Base-by-base conservation (phyloP, 23 red algal genomes). In the Agarophyton chilense region DNA sequence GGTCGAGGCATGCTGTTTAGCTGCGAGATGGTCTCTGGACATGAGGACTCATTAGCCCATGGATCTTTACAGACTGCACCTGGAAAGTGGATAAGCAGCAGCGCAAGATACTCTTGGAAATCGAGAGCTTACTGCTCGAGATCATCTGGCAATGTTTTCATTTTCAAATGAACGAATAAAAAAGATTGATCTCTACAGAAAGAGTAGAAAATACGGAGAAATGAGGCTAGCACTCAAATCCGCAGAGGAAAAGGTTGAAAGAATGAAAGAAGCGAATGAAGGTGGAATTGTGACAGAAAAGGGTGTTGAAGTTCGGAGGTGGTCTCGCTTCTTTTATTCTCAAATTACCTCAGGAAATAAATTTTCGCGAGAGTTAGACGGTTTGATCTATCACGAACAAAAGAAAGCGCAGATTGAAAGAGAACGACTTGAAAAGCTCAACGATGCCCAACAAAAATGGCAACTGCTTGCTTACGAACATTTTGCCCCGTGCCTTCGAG, bases 21-120 rank as follows among this genome's bases (percentile, higher is more conserved):
- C 82, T 58, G 82, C 92, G 2, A 50, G 24, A 26, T 94, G 92
- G 92, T 89, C 77, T 0, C 52, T 87, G 12, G 84, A 89, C 47
- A 94, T 87, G 92, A 86, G 78, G 49, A 87, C 75, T 41, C 55
- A 82, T 47, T 62, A 94, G 46, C 77, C 83, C 29, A 82, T 82
- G 68, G 60, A 63, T 43, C 38, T 94, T 0, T 94, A 89, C 78
- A 32, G 39, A 32, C 67, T 61, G 24, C 89, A 78, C 51, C 58
- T 94, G 36, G 72, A 82, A 40, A 21, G 58, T 28, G 75, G 82
- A 43, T 53, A 82, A 51, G 0, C 24, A 31, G 92, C 91, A 44
- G 78, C 71, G 2, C 76, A 79, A 46, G 29, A 64, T 22, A 25
- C 91, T 16, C 43, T 22, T 29, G 40, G 42, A 34, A 51, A 62